Evolutionary conservation across 2,329 filamentous ascomycete genomes (phyloP).

Genomic region (Penicillium occitanis): DNA sequence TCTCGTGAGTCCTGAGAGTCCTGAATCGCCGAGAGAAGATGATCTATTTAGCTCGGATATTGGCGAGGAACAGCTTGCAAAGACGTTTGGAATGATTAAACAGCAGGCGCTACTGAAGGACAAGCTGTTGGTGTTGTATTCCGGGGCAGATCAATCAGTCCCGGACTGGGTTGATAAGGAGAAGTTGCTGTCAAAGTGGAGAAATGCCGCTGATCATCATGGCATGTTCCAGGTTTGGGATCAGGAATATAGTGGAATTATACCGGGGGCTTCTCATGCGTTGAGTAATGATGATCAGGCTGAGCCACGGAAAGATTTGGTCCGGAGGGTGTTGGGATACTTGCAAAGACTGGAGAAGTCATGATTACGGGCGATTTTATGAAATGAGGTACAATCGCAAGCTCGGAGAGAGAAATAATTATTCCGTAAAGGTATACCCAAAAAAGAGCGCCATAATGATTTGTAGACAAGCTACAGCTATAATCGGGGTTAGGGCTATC

Average conservation of each 20-base stretch:
- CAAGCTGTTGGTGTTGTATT: conserved; percentile 62
- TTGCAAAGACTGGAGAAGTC: conserved; percentile 31
- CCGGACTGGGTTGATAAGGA: conserved; percentile 59
- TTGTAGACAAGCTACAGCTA: not conserved
- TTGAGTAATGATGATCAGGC: conserved; percentile 39
- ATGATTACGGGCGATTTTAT: not conserved
- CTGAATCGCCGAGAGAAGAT: conserved; percentile 63
- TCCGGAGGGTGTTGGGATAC: conserved; percentile 53
- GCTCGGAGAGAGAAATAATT: not conserved
- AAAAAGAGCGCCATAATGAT: not conserved
- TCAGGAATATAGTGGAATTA: conserved; percentile 26
- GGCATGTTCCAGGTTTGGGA: conserved; percentile 32
- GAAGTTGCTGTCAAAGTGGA: conserved; percentile 58
- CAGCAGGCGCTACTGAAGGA: conserved; percentile 45
- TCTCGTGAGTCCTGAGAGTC: conserved; percentile 45
- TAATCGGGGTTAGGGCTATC: not conserved
- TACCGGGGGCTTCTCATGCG: conserved; percentile 35
- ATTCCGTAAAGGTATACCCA: not conserved
- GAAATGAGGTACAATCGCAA: not conserved
- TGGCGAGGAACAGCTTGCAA: conserved; percentile 50
- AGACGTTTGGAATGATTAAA: conserved; percentile 61
- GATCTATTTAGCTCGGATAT: conserved; percentile 77
- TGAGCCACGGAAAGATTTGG: conserved; percentile 49
- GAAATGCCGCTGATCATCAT: conserved; percentile 53
- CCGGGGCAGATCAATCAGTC: conserved; percentile 66